Evolutionary conservation across 208 protist genomes (phyloP), one percentile per base, ranked within the genome.

Genomic region (Trypanosoma melophagium): DNA sequence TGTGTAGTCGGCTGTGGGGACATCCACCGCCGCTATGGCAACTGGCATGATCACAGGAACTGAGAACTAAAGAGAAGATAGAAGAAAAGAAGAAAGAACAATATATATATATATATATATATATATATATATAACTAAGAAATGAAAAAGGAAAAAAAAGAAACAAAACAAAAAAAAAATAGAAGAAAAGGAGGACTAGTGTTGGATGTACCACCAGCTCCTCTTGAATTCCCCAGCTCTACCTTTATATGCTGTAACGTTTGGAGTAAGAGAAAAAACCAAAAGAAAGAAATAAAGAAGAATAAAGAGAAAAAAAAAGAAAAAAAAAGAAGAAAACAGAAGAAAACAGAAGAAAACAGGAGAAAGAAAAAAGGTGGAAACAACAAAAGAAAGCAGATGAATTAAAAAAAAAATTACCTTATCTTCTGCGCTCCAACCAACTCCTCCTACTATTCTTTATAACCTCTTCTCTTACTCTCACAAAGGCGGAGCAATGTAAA

Each of bases 1-100:
- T 28, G 47, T 22, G 14, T n/a, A n/a, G n/a, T n/a, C n/a, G n/a
- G 66, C 66, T 17, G 66, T 71, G 44, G 66, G 66, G 17, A 71
- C 47, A 50, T 71, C 66, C 8, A 71, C 57, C 1, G 45, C 14
- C 22, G 55, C 19, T 47, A 55, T 55, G 3, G 3, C 45, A 51
- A 55, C 5, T 14, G 60, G 35, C 60, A 65, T 65, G 7, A n/a
- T 19, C 7, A 54, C 7, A 21, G 9, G 16, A n/a, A 54, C 17
- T 54, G 21, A 21, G 50, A 14, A 24, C 7, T n/a, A 54, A n/a
- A 54, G 50, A 54, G 16, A 24, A 45, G 52, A 40, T 55, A 42
- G 14, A 3, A 19, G 40, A 44, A 44, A 44, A 12, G 40, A n/a
- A n/a, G n/a, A n/a, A n/a, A n/a, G n/a, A n/a, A n/a, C n/a, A n/a